Evolutionary conservation across 1,284 basidiomycete species (phyloP), one percentile per base, ranked within the genome.

Genomic region (Ustilago cynodontis): DNA sequence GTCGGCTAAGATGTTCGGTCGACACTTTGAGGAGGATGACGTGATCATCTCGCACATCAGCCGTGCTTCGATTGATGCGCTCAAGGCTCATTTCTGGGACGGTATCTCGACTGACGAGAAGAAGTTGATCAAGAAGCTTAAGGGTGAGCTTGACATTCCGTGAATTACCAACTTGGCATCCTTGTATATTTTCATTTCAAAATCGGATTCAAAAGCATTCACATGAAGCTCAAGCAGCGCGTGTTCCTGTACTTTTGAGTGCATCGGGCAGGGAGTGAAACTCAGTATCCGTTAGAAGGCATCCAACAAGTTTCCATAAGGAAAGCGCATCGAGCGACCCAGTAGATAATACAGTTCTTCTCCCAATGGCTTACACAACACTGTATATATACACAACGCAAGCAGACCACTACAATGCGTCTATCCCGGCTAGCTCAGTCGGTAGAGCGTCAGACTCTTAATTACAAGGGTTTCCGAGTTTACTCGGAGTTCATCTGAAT

Each of bases 11-110:
- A 93, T 81, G 73, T 85, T 79, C 28, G 84, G 84, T 11, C 90
- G 93, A 65, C 93, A 94, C 86, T 97, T 99, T 86, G 94, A 97
- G 85, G 95, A 98, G 59, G 94, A 94, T 87, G 96, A 99, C 86
- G 94, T 97, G 81, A 87, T 98, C 45, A 89, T 96, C 61, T 95
- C 94, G 69, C 92, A 93, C 73, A 93, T 99, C 85, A 92, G 93
- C 51, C 90, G 97, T 62, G 91, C 92, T 85, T 95, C 93, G 81
- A 98, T 99, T 79, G 97, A 99, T 86, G 22, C 55, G 16, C 59
- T 63, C 81, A 83, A 94, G 92, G 88, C 89, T 9, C 92, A 92
- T 35, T 98, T 97, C 89, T 93, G 94, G 88, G 89, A 92, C 29
- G 93, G 97, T 85, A 94, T 97, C 31, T 90, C 92, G 28, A 92